phyloP scores from a whole-genome alignment of 2,329 filamentous ascomycete genomes.

The Metarhizium sp. region DNA sequence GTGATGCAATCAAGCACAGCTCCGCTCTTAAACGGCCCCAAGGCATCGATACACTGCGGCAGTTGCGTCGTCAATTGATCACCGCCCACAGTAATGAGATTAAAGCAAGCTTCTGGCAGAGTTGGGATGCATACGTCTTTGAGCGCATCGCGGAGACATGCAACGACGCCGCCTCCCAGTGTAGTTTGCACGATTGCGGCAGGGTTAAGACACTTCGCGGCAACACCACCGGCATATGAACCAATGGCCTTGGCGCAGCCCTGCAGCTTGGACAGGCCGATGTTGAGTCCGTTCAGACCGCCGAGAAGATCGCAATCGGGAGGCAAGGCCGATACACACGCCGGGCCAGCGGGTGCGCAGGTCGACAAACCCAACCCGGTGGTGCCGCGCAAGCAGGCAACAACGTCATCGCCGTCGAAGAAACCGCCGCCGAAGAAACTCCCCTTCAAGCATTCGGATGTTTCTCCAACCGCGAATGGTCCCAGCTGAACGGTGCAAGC shows the following conservation, averaged over 20 bases:
- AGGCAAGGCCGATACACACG: background rate
- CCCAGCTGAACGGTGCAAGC: constrained; percentile 1
- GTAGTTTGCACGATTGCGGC: background rate
- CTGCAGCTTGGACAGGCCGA: background rate
- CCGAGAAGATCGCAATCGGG: background rate
- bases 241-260: background rate
- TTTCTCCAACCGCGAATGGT: background rate
- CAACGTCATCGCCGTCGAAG: background rate
- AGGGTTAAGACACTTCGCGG: background rate
- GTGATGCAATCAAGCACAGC: background rate
- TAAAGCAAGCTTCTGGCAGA: constrained; percentile 6
- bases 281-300: background rate
- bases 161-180: constrained; percentile 1
- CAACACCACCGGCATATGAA: background rate
- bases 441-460: background rate
- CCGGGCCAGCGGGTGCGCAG: background rate
- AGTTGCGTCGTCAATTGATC: background rate
- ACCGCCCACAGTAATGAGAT: background rate
- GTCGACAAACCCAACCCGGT: background rate
- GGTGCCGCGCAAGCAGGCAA: background rate
- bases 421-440: background rate
- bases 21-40: constrained; percentile 4
- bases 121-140: constrained; percentile 1
- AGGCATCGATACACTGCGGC: constrained; percentile 3
- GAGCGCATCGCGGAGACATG: constrained; percentile 4